These are phyloP conservation scores for Auricularia sp. DNA, from an alignment of 768 basidiomycete species.

Conservation along the genomic window DNA sequence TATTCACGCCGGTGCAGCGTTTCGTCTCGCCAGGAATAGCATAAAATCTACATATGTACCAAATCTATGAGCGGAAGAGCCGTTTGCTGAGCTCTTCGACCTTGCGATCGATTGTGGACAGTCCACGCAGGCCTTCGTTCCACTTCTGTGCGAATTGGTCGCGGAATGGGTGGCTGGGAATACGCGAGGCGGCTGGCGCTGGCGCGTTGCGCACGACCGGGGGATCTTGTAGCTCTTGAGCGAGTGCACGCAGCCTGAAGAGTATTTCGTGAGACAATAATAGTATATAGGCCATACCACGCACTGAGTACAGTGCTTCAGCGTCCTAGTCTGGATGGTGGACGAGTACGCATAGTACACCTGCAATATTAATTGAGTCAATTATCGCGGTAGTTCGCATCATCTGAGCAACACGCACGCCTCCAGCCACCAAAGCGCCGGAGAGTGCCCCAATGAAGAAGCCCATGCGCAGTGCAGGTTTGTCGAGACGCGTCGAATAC, in stretches of 20 bases:
- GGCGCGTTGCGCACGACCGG: neutral
- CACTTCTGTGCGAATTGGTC: neutral
- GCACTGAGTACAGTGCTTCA: neutral
- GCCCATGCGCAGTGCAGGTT: neutral
- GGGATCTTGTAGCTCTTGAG: neutral
- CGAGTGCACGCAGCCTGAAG: neutral
- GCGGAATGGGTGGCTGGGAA: neutral
- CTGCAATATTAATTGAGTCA: neutral
- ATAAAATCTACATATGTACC: too few relatives aligned
- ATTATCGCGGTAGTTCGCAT: neutral
- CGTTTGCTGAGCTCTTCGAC: neutral
- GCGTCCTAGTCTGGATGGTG: neutral
- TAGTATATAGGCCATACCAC: neutral
- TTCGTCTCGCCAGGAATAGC: neutral
- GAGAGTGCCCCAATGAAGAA: neutral
- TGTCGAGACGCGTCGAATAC: neutral
- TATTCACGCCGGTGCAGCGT: neutral
- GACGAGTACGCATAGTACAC: conserved; percentile 1
- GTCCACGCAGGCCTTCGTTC: neutral
- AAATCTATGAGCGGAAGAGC: neutral
- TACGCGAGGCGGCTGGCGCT: neutral
- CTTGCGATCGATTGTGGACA: neutral
- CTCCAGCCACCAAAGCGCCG: neutral
- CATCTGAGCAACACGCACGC: neutral
- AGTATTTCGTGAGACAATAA: neutral